Evolutionary conservation across 1,139 yeast genomes (phyloP).

Genomic region (Barnettozyma hawaiiensis): DNA sequence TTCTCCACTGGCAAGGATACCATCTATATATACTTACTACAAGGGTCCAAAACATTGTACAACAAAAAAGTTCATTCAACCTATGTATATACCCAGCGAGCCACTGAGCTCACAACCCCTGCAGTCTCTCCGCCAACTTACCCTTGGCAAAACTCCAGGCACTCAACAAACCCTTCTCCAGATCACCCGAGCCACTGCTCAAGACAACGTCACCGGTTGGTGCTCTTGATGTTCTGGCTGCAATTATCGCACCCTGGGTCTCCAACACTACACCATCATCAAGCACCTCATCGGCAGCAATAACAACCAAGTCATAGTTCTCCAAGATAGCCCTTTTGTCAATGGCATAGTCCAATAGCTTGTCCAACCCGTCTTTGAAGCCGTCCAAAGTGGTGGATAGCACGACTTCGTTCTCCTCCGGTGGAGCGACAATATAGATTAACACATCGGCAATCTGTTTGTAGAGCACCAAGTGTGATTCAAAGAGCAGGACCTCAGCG

Average conservation of each 20-base stretch:
- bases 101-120: conserved; percentile 34
- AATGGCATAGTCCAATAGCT: conserved; percentile 65
- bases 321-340: conserved; percentile 79
- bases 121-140: conserved; percentile 79
- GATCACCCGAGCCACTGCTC: conserved; percentile 65
- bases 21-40: too few relatives aligned
- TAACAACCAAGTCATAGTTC: conserved; percentile 76
- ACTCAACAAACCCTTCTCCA: conserved; percentile 81
- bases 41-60: too few relatives aligned
- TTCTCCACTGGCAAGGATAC: too few relatives aligned
- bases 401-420: conserved; percentile 83
- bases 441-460: conserved; percentile 75
- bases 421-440: conserved; percentile 64
- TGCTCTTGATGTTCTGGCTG: conserved; percentile 81
- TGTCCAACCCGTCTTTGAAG: conserved; percentile 73
- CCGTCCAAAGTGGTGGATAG: conserved; percentile 75
- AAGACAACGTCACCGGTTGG: conserved; percentile 58
- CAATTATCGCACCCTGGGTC: conserved; percentile 81
- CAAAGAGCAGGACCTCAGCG: conserved; percentile 76
- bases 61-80: neutral
- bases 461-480: conserved; percentile 72
- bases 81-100: neutral
- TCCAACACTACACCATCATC: conserved; percentile 92
- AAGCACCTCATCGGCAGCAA: conserved; percentile 86
- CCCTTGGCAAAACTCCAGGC: conserved; percentile 90